Evolutionary conservation across 148 eudicot species (phyloP), one percentile per base, ranked within the genome.

Genomic region (Camellia sinensis): DNA sequence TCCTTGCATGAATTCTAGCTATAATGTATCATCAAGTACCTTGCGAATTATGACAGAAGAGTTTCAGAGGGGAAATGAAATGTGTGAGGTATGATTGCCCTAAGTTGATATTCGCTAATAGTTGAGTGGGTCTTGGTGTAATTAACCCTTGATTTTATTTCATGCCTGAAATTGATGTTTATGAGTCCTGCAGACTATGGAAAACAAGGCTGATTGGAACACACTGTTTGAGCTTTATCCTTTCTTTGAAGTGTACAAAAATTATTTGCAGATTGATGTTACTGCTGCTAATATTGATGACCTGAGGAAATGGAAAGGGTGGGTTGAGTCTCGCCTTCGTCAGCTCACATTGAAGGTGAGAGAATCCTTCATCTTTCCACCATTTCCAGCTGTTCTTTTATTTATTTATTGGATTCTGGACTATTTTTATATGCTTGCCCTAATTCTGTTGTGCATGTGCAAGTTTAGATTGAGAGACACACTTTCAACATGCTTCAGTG

Each of bases 251-350:
- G 91, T 93, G n/a, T 93, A 95, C 87, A 93, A 73, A 82, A 90
- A 93, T 79, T 95, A 91, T 83, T 86, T 95, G 86, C 96, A 92
- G 87, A 93, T 95, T 73, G 96, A 93, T 70, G 86, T 93, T 6
- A 81, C 83, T 62, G 94, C 98, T 53, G 97, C 86, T 65, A 89
- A 88, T 80, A 96, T 80, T 71, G 96, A 88, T 59, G 98, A 93
- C 83, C 77, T 86, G 79, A 87, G 89, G 75, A 86, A 83, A 61
- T 95, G 98, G 98, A 90, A 92, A 90, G 98, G 98, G 44, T 95
- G 98, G 98, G 92, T 95, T 19, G 97, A 93, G 84, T 95, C 98
- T 66, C 91, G 97, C 66, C 86, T 93, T 67, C 97, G 98, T 53
- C 86, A 85, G 64, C 94, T 95, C 71, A 95, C 96, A 29, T 79